A percentile compares a stretch with the other conserved stretches of the same genome.
Evolutionary conservation across 2,329 filamentous ascomycete species (phyloP).

Genomic region (Xylariaceae sp.): DNA sequence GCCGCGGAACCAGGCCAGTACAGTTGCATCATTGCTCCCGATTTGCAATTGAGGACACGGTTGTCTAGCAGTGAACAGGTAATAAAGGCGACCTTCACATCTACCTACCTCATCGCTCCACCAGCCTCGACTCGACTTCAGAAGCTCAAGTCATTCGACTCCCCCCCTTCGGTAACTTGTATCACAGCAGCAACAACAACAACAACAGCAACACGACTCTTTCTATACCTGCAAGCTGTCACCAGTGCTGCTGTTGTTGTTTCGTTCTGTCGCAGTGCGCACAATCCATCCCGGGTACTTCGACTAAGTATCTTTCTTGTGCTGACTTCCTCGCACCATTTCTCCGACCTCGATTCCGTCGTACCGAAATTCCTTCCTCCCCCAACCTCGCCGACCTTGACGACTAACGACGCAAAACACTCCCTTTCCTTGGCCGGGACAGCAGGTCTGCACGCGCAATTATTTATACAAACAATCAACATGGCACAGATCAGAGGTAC

Average conservation of each 20-base stretch:
- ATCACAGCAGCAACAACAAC: neutral
- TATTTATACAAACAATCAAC: constrained; percentile 18
- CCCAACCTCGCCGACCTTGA: neutral
- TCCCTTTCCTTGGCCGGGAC: constrained; percentile 23
- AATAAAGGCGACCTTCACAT: constrained; percentile 15
- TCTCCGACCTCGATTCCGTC: constrained; percentile 2
- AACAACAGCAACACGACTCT: constrained; percentile 4
- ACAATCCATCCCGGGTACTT: constrained; percentile 1
- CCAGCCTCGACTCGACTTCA: constrained; percentile 2
- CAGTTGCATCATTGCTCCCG: constrained; percentile 31
- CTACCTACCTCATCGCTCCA: constrained; percentile 7
- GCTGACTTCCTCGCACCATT: neutral
- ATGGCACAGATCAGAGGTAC: constrained; percentile 65
- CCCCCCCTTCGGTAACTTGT: neutral
- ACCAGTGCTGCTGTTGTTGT: neutral
- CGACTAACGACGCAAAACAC: neutral
- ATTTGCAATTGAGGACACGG: constrained; percentile 45
- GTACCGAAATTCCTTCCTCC: constrained; percentile 11
- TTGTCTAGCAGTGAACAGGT: constrained; percentile 38
- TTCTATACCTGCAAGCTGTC: neutral
- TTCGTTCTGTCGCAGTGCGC: constrained; percentile 4
- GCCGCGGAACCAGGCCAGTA: constrained; percentile 3
- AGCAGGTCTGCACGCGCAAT: constrained; percentile 35
- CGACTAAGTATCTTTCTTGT: constrained; percentile 1
- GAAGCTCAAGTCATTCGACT: constrained; percentile 1